Percentiles rank a stretch among this genome's conserved stretches.
phyloP scores from a whole-genome alignment of 768 basidiomycete species.

The Lanmaoa pseudosensibilis region DNA sequence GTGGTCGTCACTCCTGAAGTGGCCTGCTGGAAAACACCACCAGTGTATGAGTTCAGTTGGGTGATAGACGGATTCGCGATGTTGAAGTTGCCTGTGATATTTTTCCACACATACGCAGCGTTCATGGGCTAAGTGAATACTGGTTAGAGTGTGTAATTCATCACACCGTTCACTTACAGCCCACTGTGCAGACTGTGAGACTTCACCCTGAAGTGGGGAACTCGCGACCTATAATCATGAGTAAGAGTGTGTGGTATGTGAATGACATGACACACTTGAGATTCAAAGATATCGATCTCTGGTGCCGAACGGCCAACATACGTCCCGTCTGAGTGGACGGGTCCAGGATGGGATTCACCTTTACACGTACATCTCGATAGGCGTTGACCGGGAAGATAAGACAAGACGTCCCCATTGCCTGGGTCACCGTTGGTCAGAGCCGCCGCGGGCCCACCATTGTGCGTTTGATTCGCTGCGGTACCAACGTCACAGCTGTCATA shows the following conservation, averaged over 20 bases:
- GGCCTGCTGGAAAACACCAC: conserved; percentile 82
- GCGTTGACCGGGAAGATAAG: conserved; percentile 85
- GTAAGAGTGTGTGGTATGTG: background rate
- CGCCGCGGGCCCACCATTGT: conserved; percentile 60
- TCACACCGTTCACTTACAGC: conserved; percentile 47
- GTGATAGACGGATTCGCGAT: conserved; percentile 57
- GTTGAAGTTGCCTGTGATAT: conserved; percentile 55
- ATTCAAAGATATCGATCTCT: conserved; percentile 91
- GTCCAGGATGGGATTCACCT: conserved; percentile 87
- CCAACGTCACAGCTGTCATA: conserved; percentile 92
- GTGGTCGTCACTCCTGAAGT: conserved; percentile 69
- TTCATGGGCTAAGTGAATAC: conserved; percentile 68
- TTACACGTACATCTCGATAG: conserved; percentile 87
- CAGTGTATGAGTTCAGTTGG: conserved; percentile 62
- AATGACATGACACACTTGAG: conserved; percentile 48
- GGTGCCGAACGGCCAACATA: conserved; percentile 83
- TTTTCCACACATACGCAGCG: conserved; percentile 65
- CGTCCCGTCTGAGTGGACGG: conserved; percentile 69
- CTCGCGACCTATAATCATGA: conserved; percentile 36
- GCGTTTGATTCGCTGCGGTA: conserved; percentile 82
- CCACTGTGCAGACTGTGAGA: conserved; percentile 87
- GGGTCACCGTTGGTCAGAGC: conserved; percentile 64
- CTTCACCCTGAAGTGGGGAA: conserved; percentile 47
- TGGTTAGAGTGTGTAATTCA: background rate
- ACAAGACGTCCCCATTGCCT: conserved; percentile 53